A percentile compares a stretch with the other conserved stretches of the same genome.
These are phyloP conservation scores for Malassezia slooffiae DNA, from an alignment of 1,284 basidiomycete genomes.

Conservation along the genomic window DNA sequence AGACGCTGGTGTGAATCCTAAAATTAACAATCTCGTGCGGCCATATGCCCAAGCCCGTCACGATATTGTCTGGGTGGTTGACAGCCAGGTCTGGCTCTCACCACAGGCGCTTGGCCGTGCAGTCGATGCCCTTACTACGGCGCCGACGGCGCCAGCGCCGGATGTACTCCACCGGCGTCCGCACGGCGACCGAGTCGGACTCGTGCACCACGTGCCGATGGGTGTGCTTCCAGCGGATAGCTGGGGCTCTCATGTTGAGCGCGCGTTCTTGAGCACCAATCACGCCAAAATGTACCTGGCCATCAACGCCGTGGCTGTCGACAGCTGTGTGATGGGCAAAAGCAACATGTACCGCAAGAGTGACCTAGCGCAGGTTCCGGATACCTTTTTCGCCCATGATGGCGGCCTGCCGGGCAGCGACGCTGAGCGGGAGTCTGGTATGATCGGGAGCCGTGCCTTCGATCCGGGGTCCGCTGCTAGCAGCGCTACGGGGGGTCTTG, in stretches of 20 bases:
- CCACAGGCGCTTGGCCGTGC: conserved; percentile 73
- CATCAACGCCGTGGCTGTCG: conserved; percentile 71
- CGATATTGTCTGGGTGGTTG: conserved; percentile 92
- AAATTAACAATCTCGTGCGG: conserved; percentile 88
- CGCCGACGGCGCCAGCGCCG: conserved; percentile 30
- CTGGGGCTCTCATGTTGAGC: conserved; percentile 70
- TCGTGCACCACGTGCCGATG: conserved; percentile 93
- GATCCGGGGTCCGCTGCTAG: conserved; percentile 12
- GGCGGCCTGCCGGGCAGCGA: conserved; percentile 22
- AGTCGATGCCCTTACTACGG: conserved; percentile 58
- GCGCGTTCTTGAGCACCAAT: conserved; percentile 88
- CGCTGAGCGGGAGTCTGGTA: conserved; percentile 29
- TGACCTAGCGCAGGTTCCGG: conserved; percentile 58
- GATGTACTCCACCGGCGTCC: conserved; percentile 20
- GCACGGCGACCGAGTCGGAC: conserved; percentile 53
- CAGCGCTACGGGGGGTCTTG: neutral
- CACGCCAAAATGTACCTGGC: conserved; percentile 99
- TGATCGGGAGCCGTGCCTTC: conserved; percentile 35
- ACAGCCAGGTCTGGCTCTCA: conserved; percentile 75
- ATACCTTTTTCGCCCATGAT: conserved; percentile 29
- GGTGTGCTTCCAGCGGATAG: conserved; percentile 56
- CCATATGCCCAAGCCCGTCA: conserved; percentile 65
- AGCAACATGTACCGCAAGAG: conserved; percentile 85
- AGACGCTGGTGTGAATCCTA: conserved; percentile 77
- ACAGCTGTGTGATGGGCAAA: conserved; percentile 95